These are phyloP conservation scores for Saccharomycopsis vini DNA, from an alignment of 805 yeast genomes.

Conservation along the genomic window DNA sequence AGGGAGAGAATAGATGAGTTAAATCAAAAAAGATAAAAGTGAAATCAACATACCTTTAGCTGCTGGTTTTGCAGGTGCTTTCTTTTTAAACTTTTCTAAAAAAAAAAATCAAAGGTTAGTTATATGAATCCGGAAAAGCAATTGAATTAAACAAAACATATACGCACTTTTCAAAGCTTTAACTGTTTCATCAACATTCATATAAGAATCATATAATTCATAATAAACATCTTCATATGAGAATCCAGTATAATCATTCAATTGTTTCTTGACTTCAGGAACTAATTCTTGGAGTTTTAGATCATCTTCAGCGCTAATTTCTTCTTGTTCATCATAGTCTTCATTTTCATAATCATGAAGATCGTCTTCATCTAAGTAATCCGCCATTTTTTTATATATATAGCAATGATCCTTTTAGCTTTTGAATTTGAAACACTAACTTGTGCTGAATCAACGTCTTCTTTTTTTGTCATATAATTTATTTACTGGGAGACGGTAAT, in stretches of 20 bases:
- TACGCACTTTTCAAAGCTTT: constrained; percentile 32
- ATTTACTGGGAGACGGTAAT: too few relatives aligned
- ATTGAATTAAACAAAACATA: not conserved
- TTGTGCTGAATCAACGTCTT: too few relatives aligned
- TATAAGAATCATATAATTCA: constrained; percentile 50
- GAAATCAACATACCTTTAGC: constrained; percentile 34
- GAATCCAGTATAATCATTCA: constrained; percentile 32
- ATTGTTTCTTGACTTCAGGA: constrained; percentile 33
- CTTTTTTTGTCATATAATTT: too few relatives aligned
- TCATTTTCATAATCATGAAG: constrained; percentile 26
- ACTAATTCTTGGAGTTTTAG: constrained; percentile 33
- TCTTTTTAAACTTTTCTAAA: constrained; percentile 22
- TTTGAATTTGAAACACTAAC: too few relatives aligned
- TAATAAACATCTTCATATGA: constrained; percentile 46
- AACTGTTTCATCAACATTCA: constrained; percentile 43
- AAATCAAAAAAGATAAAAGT: too few relatives aligned
- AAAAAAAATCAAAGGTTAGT: not conserved
- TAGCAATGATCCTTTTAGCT: too few relatives aligned
- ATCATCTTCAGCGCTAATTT: constrained; percentile 32
- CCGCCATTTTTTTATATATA: constrained; percentile 1
- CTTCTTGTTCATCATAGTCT: constrained; percentile 24
- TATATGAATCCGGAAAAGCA: not conserved
- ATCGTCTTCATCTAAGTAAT: constrained; percentile 21
- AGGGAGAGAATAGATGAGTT: too few relatives aligned
- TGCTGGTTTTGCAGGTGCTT: constrained; percentile 14